Base-by-base conservation (phyloP, 2,329 filamentous ascomycete species). In the Thelonectria rubi region DNA sequence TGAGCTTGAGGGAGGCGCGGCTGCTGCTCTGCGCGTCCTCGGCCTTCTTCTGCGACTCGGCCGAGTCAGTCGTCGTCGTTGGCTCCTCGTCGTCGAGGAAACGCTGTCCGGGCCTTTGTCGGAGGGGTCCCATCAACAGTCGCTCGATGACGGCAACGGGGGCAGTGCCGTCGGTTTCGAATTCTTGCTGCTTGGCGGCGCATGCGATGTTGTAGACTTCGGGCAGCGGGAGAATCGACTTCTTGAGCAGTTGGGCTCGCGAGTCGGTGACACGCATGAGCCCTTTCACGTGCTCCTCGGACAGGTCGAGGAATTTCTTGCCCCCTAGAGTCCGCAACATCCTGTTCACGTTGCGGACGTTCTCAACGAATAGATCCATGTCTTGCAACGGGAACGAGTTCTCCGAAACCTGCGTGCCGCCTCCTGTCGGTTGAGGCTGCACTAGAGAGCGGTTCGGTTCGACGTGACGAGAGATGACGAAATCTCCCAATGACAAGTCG, bases 1-100 rank as follows among this genome's bases (percentile, higher is more conserved):
- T 93, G 68, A 86, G 88, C 43, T 82, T 87, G 43, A 73, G 63
- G 6, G 68, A 55, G n/a, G 63, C 59, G 34, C 71, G 66, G 7
- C 65, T 48, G 4, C 71, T 69, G 2, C 71, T 42, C 60, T 72
- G 74, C 8, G 68, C 69, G 67, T 78, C 69, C 59, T 74, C 72
- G 15, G 72, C 58, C 49, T 53, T 69, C 50, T 72, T 70, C 39
- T 75, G 74, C 2, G 72, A 70, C 39, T 74, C 69, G 9, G 65
- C 62, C 1, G 61, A 42, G 0, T 72, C 67, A 2, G 60, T 49
- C 20, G 71, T 72, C 8, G 43, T 60, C 15, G 73, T 69, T 17
- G 65, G 62, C 6, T 64, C 73, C 65, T 58, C 75, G 58, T 69
- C 75, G 62, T 76, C 67, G 53, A 75, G 45, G 67, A 70, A 70